Evolutionary conservation across 2,329 filamentous ascomycete genomes (phyloP), one percentile per base, ranked within the genome.

Genomic region (Sclerotinia subarctica): DNA sequence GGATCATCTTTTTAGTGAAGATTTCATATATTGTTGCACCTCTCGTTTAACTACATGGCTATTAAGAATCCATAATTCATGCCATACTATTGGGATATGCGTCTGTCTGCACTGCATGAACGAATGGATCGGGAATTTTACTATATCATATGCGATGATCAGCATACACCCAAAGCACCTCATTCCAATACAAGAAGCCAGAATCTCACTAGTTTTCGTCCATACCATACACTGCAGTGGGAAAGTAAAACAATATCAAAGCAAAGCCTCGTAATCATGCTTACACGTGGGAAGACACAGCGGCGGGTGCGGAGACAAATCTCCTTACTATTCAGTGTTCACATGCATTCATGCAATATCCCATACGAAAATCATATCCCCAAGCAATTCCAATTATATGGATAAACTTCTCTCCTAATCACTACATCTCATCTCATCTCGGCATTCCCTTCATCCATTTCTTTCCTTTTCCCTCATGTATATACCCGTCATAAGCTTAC

Each of bases 111-210:
- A 26, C 51, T 62, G 32, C 59, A 63, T 51, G n/a, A 49, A 51
- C 21, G 13, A 26, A 5, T 42, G 7, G 26, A 13, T 46, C 15
- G 26, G 7, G 44, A 51, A 7, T 62, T 26, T 1, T 24, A 38
- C 13, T 8, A 26, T 26, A 63, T 63, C 59, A 63, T 63, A 42
- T 51, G 46, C n/a, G 32, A 38, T 11, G 46, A 51, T 63, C 59
- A 63, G 21, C 59, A 63, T 51, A 51, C 59, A 51, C 59, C 8
- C 46, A 51, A 51, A 38, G 26, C 21, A 24, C 17, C 21, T 38
- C 8, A 19, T 51, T 51, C 17, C 46, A n/a, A 63, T 26, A 38
- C 29, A 13, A 15, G n/a, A 24, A 24, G 51, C 59, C 19, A 21
- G 46, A 51, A 21, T 24, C 59, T 13, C n/a, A 57, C 32, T 29